phyloP scores from a whole-genome alignment of 306 rosid species.

The Alnus rubra region DNA sequence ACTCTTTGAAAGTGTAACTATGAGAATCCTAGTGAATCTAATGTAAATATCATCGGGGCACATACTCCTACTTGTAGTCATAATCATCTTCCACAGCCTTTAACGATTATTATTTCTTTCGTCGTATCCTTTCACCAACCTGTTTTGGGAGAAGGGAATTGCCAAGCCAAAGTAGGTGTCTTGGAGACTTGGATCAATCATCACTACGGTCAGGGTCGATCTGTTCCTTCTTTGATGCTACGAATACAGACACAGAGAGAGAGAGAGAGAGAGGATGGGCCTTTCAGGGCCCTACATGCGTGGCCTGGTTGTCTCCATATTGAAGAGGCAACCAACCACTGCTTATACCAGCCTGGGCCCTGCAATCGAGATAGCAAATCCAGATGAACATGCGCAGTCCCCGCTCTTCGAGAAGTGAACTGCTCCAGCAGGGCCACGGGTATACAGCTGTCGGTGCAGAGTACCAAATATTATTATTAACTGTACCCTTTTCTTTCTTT shows the following conservation, averaged over 20 bases:
- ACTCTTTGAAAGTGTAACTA: background rate
- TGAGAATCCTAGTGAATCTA: background rate
- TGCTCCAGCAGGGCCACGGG: background rate
- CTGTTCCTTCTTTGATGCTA: background rate
- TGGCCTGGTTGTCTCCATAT: background rate
- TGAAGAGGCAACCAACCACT: constrained; percentile 12
- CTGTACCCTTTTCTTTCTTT: too few relatives aligned
- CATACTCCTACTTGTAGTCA: background rate
- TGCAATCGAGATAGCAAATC: background rate
- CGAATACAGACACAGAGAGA: too few relatives aligned
- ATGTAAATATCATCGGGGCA: too few relatives aligned
- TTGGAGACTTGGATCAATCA: too few relatives aligned
- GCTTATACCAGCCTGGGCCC: background rate
- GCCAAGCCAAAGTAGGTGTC: too few relatives aligned
- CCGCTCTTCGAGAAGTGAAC: background rate
- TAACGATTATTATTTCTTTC: too few relatives aligned
- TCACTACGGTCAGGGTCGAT: background rate
- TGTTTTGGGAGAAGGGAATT: background rate
- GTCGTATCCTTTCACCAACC: background rate
- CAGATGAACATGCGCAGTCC: background rate
- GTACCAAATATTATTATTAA: background rate
- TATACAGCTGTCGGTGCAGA: background rate
- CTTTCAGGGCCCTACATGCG: background rate
- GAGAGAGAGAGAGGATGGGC: background rate
- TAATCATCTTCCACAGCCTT: background rate